Evolutionary conservation across 1,284 basidiomycete genomes (phyloP).

Genomic region (Sanghuangporus weigelae): DNA sequence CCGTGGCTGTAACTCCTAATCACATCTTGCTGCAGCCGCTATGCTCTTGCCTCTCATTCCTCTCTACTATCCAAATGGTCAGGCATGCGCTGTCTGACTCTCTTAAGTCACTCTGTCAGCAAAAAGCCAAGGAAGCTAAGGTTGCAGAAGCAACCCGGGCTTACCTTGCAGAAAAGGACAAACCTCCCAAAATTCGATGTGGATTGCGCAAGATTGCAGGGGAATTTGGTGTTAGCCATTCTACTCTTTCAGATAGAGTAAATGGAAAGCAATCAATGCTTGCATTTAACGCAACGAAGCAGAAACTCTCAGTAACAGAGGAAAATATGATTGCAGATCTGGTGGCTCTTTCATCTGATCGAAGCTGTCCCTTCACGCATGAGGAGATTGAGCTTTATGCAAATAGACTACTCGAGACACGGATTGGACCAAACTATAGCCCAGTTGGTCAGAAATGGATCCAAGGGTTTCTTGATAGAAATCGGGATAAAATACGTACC

Average conservation of each 20-base stretch:
- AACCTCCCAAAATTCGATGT: too few relatives aligned
- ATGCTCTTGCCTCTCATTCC: too few relatives aligned
- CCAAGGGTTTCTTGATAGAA: slow-evolving; percentile 12
- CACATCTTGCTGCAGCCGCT: too few relatives aligned
- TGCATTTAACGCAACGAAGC: slow-evolving; percentile 22
- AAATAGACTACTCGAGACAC: not conserved
- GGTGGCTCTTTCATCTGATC: slow-evolving; percentile 21
- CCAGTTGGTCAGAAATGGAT: slow-evolving; percentile 17
- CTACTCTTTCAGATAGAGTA: not conserved
- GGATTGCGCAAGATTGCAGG: too few relatives aligned
- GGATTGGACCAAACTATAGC: not conserved
- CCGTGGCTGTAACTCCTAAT: too few relatives aligned
- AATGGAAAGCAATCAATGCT: slow-evolving; percentile 1
- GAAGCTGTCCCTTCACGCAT: slow-evolving; percentile 20
- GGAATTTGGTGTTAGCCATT: too few relatives aligned
- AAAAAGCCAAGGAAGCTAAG: too few relatives aligned
- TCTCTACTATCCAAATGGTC: too few relatives aligned
- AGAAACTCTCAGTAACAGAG: slow-evolving; percentile 23
- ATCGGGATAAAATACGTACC: slow-evolving; percentile 20
- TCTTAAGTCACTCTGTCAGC: too few relatives aligned
- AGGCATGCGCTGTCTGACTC: too few relatives aligned
- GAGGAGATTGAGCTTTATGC: not conserved
- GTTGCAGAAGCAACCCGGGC: not conserved
- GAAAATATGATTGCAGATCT: slow-evolving; percentile 24
- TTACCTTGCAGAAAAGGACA: too few relatives aligned